A percentile compares a stretch with the other conserved stretches of the same genome.
Evolutionary conservation across 2,329 filamentous ascomycete species (phyloP).

Genomic region (Fusarium keratoplasticum): DNA sequence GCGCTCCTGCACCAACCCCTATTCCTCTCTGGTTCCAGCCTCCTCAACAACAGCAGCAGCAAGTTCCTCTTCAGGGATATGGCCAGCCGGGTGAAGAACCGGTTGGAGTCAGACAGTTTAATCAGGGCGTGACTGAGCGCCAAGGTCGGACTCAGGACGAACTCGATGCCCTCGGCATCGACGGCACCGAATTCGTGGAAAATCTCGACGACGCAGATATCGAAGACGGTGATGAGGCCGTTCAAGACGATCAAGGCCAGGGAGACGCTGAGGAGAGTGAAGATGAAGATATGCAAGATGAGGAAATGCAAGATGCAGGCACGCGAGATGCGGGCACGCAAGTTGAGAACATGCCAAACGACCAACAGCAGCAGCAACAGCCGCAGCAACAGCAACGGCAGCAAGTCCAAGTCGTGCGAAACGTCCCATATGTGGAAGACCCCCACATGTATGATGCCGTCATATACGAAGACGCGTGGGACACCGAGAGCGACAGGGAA

Average conservation of each 20-base stretch:
- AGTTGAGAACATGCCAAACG: background rate
- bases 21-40: background rate
- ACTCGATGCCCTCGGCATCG: conserved; percentile 17
- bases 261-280: background rate
- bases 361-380: background rate
- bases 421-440: background rate
- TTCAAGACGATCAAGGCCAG: background rate
- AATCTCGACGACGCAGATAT: background rate
- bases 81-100: background rate
- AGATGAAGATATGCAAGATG: background rate
- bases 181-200: background rate
- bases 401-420: background rate
- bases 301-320: background rate
- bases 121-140: background rate
- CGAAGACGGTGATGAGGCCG: background rate
- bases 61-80: background rate
- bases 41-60: background rate
- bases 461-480: background rate
- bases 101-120: background rate
- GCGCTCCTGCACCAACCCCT: background rate
- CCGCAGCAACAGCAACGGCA: background rate
- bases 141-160: conserved; percentile 20
- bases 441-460: background rate
- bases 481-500: background rate
- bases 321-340: background rate